Evolutionary conservation across 495 filamentous ascomycete genomes (phyloP), one percentile per base, ranked within the genome.

Genomic region (Neurospora sp.): DNA sequence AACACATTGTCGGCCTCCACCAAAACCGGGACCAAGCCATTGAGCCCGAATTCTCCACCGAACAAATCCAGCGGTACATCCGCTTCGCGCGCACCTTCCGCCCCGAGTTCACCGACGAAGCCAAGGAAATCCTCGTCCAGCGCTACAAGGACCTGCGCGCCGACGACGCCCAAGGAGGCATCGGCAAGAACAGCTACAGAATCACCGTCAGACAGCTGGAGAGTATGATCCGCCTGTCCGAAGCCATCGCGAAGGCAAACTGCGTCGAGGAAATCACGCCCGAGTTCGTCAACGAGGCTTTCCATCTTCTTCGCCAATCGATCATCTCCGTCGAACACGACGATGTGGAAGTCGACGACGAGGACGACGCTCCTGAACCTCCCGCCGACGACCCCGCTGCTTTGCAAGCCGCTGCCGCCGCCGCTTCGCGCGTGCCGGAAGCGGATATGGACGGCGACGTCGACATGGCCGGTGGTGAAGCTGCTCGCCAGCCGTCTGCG

Each of bases 261-360:
- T 98, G 96, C 81, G 93, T 98, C 39, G 94, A 95, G 78, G 94
- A 98, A 75, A 90, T 99, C 71, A 89, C 89, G 0, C 88, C 91
- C 39, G 89, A 88, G 0, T 95, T 98, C 77, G 96, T 99, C 14
- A 87, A 90, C 31, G 96, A 99, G 81, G 96, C 94, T 3, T 97
- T 90, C 78, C 91, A 94, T 70, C 87, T 99, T 8, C 86, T 99
- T 6, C 84, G 93, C 39, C 94, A 97, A 83, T 94, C 91, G 82
- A 98, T 99, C 79, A 97, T 99, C 76, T 94, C 92, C 18, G 95
- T 99, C 20, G 96, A 99, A 81, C 96, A 97, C 77, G 96, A 99
- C 76, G 96, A 99, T 75, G 91, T 99, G 16, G 96, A 98, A 79
- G 92, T 99, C 42, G 94, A 98, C 16, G 95, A 97, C 38, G 92